These are phyloP conservation scores for Phaeoacremonium minimum DNA, from an alignment of 2,329 filamentous ascomycete genomes.

Conservation along the genomic window DNA sequence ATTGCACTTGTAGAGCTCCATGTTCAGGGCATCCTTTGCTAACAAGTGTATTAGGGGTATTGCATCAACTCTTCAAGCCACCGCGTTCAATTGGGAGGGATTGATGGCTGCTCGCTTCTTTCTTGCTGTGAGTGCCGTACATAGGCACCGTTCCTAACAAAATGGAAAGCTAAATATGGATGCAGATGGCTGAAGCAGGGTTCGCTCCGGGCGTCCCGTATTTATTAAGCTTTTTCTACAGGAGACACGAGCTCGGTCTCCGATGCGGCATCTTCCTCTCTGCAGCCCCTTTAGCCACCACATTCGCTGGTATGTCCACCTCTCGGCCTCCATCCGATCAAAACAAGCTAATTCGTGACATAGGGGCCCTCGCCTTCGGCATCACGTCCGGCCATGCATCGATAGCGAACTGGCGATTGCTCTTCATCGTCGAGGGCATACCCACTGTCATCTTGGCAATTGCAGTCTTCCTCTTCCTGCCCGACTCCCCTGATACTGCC, in stretches of 20 bases:
- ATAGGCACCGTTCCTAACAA: no score
- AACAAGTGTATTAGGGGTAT: no score
- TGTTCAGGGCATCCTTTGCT: no score
- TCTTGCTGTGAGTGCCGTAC: no score
- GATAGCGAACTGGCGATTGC: slow-evolving; percentile 59
- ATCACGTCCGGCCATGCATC: slow-evolving; percentile 54
- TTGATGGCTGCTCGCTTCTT: slow-evolving; percentile 33
- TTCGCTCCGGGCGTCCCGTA: slow-evolving; percentile 25
- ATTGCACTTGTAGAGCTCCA: no score
- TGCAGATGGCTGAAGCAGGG: slow-evolving; percentile 37
- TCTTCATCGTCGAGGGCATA: slow-evolving; percentile 63
- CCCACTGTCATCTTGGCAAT: slow-evolving; percentile 52
- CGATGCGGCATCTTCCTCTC: slow-evolving; percentile 69
- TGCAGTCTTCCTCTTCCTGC: slow-evolving; percentile 49
- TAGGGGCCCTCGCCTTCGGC: slow-evolving; percentile 59
- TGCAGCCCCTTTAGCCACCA: slow-evolving; percentile 61
- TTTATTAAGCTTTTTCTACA: slow-evolving; percentile 13
- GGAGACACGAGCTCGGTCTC: slow-evolving; percentile 58
- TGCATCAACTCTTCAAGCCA: slow-evolving; percentile 23
- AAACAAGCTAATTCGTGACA: neutral
- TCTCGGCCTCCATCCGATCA: neutral
- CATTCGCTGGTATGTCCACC: slow-evolving; percentile 43
- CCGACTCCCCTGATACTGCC: slow-evolving; percentile 47
- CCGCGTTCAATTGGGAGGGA: slow-evolving; percentile 25
- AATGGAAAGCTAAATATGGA: no score